phyloP scores from a whole-genome alignment of 2,329 filamentous ascomycete genomes.

The Fusarium humuli region DNA sequence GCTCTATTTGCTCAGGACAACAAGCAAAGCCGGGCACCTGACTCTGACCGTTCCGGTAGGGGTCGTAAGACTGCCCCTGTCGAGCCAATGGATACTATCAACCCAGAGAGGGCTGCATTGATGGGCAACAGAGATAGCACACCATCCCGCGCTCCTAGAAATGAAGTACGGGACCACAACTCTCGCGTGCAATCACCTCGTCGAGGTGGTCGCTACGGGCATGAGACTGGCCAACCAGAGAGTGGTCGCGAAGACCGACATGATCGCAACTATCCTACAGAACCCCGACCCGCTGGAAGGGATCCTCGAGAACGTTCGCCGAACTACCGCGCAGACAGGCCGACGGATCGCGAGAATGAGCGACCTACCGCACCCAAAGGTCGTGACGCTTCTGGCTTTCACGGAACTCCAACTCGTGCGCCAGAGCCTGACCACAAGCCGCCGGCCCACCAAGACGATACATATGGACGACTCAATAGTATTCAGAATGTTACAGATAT shows the following conservation, averaged over 20 bases:
- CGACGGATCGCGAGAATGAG: constrained; percentile 55
- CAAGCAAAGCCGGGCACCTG: constrained; percentile 45
- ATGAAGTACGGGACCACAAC: constrained; percentile 59
- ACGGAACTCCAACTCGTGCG: constrained; percentile 51
- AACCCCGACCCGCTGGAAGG: constrained; percentile 48
- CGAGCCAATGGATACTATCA: constrained; percentile 55
- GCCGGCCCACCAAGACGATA: constrained; percentile 67
- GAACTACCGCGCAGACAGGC: constrained; percentile 51
- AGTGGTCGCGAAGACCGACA: constrained; percentile 60
- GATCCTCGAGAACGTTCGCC: constrained; percentile 52
- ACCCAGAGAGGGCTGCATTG: constrained; percentile 61
- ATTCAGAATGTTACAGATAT: constrained; percentile 60
- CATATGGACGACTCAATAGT: constrained; percentile 71
- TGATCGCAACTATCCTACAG: constrained; percentile 55
- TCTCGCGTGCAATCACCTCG: constrained; percentile 63
- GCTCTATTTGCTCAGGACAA: constrained; percentile 58
- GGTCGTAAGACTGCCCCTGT: constrained; percentile 46
- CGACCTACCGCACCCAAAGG: constrained; percentile 52
- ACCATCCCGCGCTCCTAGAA: constrained; percentile 55
- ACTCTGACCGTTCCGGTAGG: constrained; percentile 48
- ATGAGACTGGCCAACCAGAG: constrained; percentile 51
- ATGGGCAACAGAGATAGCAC: constrained; percentile 56
- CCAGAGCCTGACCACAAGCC: constrained; percentile 64
- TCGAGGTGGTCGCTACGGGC: constrained; percentile 50
- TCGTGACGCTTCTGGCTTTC: constrained; percentile 55